Percentiles rank a stretch among this genome's conserved stretches.
Conservation (phyloP, 371 early-diverging fungal genomes). For the Lichtheimia corymbifera region DNA sequence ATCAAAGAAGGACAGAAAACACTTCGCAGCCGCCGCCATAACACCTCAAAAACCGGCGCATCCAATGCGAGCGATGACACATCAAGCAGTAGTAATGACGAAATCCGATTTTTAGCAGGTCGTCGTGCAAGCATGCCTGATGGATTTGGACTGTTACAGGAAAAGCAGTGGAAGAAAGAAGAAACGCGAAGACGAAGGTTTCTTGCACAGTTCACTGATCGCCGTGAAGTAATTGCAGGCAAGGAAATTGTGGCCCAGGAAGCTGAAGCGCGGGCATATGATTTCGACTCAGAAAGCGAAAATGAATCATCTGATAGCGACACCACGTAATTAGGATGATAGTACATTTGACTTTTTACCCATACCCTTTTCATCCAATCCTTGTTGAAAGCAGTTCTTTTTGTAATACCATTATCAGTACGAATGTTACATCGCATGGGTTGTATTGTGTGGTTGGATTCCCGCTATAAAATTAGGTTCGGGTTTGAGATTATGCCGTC, state of each 20-base stretch:
- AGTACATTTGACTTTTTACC: background rate
- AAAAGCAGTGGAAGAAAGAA: conserved; percentile 26
- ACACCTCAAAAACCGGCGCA: background rate
- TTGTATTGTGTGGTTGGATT: background rate
- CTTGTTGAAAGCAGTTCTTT: background rate
- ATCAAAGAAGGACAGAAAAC: conserved; percentile 44
- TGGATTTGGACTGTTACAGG: conserved; percentile 12
- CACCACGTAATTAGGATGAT: background rate
- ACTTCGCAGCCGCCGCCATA: conserved; percentile 3
- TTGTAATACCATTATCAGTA: background rate
- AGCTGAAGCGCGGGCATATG: conserved; percentile 7
- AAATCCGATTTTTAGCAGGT: conserved; percentile 27
- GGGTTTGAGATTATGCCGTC: background rate
- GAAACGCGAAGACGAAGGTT: conserved; percentile 47
- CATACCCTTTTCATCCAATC: background rate
- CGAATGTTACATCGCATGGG: background rate
- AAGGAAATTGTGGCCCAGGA: conserved; percentile 15
- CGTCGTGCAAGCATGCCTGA: conserved; percentile 44
- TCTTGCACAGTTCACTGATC: conserved; percentile 85
- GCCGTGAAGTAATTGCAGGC: conserved; percentile 33
- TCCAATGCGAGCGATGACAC: conserved; percentile 27
- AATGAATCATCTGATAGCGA: background rate
- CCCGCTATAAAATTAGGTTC: background rate
- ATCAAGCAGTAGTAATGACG: conserved; percentile 34
- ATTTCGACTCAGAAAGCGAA: conserved; percentile 11